Evolutionary conservation across 306 rosid genomes (phyloP).

Genomic region (Potentilla sterilis): DNA sequence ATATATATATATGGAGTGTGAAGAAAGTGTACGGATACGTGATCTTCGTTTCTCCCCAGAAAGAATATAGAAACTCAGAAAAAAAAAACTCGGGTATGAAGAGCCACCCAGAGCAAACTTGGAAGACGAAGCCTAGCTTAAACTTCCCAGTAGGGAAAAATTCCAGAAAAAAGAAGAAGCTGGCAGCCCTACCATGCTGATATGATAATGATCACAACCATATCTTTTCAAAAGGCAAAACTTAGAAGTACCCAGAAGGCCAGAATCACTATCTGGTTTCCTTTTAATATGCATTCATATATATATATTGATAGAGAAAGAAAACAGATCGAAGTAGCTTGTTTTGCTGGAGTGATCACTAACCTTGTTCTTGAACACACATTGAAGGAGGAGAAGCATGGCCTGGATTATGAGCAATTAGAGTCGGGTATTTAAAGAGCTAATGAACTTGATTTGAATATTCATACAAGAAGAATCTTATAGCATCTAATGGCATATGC

Average conservation of each 20-base stretch:
- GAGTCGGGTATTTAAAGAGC: constrained; percentile 4
- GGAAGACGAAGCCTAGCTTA: background rate
- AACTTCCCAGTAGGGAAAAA: background rate
- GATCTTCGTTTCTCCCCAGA: background rate
- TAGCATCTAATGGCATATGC: constrained; percentile 18
- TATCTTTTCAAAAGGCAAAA: background rate
- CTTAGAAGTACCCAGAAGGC: background rate
- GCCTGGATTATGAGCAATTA: background rate
- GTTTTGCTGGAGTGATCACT: background rate
- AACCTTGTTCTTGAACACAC: constrained; percentile 7
- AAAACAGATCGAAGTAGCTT: background rate
- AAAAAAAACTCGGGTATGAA: background rate
- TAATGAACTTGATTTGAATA: background rate
- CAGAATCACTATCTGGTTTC: background rate
- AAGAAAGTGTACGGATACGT: background rate
- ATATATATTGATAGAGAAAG: background rate
- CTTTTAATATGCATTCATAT: background rate
- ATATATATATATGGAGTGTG: background rate
- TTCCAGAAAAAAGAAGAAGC: no score
- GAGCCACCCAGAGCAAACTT: background rate
- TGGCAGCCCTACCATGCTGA: background rate
- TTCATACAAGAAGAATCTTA: background rate
- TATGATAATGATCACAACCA: background rate
- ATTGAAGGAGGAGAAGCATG: constrained; percentile 3
- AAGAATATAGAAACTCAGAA: background rate